These are phyloP conservation scores for Alternaria gaisen DNA, from an alignment of 2,329 filamentous ascomycete genomes.

Conservation along the genomic window DNA sequence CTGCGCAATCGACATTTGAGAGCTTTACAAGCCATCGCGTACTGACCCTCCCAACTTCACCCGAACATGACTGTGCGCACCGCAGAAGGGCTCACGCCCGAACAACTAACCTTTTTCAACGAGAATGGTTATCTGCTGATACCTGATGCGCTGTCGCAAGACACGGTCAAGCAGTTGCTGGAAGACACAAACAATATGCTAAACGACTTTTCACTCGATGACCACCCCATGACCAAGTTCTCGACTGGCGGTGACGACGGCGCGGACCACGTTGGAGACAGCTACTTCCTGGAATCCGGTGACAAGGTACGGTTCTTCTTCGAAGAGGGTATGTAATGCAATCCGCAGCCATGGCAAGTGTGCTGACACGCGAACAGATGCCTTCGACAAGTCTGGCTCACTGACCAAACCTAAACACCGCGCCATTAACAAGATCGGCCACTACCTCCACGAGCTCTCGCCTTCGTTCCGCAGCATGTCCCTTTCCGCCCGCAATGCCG, in stretches of 20 bases:
- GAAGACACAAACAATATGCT: slow-evolving; percentile 79
- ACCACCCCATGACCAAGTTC: slow-evolving; percentile 94
- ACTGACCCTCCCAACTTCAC: not conserved
- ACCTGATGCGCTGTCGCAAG: slow-evolving; percentile 73
- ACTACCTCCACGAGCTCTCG: slow-evolving; percentile 59
- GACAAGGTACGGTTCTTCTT: slow-evolving; percentile 98
- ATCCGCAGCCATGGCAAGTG: not conserved
- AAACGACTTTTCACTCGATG: slow-evolving; percentile 75
- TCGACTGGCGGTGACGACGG: slow-evolving; percentile 77
- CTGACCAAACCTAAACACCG: slow-evolving; percentile 81
- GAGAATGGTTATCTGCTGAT: slow-evolving; percentile 91
- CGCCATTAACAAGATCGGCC: slow-evolving; percentile 77
- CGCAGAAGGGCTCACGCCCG: slow-evolving; percentile 69
- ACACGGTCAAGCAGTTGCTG: slow-evolving; percentile 74
- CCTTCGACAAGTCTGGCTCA: slow-evolving; percentile 71
- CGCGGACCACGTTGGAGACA: slow-evolving; percentile 85
- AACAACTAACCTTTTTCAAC: slow-evolving; percentile 77
- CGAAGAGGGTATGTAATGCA: slow-evolving; percentile 69
- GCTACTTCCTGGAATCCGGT: slow-evolving; percentile 89
- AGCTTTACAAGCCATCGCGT: not conserved
- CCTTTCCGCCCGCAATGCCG: slow-evolving; percentile 64
- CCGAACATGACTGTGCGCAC: slow-evolving; percentile 27
- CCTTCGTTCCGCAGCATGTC: slow-evolving; percentile 60
- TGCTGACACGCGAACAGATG: slow-evolving; percentile 62
- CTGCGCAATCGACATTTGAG: not conserved